A percentile compares a stretch with the other conserved stretches of the same genome.
Evolutionary conservation across 73 alveolate genomes (phyloP).

Genomic region (Effrenium voratum): DNA sequence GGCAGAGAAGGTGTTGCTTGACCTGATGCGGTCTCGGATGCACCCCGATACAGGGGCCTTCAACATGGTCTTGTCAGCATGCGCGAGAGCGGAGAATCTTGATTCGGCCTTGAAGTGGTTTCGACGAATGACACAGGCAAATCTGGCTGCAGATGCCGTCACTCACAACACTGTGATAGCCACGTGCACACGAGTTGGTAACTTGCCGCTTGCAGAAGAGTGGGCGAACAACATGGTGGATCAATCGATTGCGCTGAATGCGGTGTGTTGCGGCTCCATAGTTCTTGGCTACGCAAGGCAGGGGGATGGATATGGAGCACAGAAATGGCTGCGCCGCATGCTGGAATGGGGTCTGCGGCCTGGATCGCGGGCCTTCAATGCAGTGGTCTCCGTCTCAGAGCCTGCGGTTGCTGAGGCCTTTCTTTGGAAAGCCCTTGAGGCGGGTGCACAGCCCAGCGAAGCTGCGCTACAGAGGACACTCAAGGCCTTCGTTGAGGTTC

Average conservation of each 20-base stretch:
- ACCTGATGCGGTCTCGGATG: conserved; percentile 6
- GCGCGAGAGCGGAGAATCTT: conserved; percentile 10
- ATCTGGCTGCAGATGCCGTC: conserved; percentile 26
- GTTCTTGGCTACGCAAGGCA: conserved; percentile 27
- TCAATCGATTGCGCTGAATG: neutral
- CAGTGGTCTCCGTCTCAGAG: conserved; percentile 1
- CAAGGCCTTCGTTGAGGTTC: conserved; percentile 1
- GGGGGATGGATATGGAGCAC: conserved; percentile 24
- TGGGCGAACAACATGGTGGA: conserved; percentile 43
- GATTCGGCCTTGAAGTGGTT: conserved; percentile 43
- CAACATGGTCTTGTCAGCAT: conserved; percentile 52
- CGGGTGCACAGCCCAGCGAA: conserved; percentile 10
- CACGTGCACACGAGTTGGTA: conserved; percentile 31
- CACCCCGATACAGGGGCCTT: conserved; percentile 37
- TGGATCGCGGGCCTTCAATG: conserved; percentile 36
- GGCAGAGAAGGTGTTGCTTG: conserved; percentile 2
- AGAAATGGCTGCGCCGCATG: conserved; percentile 41
- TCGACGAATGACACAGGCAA: neutral
- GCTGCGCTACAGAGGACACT: conserved; percentile 41
- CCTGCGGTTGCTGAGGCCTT: conserved; percentile 49
- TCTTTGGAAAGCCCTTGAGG: conserved; percentile 40
- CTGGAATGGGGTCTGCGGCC: conserved; percentile 9
- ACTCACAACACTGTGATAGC: conserved; percentile 21
- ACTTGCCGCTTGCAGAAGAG: conserved; percentile 58
- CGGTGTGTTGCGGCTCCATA: conserved; percentile 33